phyloP scores from a whole-genome alignment of 2,329 filamentous ascomycete species.

The Penicillium sp. region DNA sequence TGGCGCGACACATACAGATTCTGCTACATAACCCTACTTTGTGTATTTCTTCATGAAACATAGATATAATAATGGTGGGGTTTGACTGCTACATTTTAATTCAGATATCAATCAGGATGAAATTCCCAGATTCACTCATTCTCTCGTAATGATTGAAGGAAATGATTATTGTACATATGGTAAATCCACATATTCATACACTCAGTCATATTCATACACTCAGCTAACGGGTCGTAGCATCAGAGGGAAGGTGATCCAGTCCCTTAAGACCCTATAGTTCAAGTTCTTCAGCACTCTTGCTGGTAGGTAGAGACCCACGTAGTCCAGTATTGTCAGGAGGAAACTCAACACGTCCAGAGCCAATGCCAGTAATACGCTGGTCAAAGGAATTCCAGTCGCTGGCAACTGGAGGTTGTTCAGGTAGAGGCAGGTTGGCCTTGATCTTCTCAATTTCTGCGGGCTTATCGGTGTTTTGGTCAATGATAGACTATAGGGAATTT shows the following conservation, averaged over 20 bases:
- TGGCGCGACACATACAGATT: too few relatives aligned
- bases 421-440: conserved; percentile 72
- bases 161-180: conserved; percentile 19
- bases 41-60: not conserved
- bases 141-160: conserved; percentile 18
- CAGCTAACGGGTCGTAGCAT: conserved; percentile 54
- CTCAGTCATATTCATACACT: conserved; percentile 32
- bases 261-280: conserved; percentile 63
- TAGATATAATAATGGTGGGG: not conserved
- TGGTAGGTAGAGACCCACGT: conserved; percentile 59
- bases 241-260: conserved; percentile 56
- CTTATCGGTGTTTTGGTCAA: conserved; percentile 52
- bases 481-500: conserved; percentile 30
- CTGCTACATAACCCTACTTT: too few relatives aligned
- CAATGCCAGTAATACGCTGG: conserved; percentile 66
- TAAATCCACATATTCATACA: conserved; percentile 3
- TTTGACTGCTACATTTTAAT: not conserved
- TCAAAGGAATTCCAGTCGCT: conserved; percentile 77
- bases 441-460: conserved; percentile 64
- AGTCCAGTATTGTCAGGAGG: conserved; percentile 53
- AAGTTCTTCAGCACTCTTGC: conserved; percentile 51
- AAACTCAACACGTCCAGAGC: conserved; percentile 57
- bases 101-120: not conserved
- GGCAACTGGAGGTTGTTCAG: conserved; percentile 71
- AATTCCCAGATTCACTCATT: conserved; percentile 9